These are phyloP conservation scores for Plantago ovata DNA, from an alignment of 257 asterid genomes.

Conservation along the genomic window DNA sequence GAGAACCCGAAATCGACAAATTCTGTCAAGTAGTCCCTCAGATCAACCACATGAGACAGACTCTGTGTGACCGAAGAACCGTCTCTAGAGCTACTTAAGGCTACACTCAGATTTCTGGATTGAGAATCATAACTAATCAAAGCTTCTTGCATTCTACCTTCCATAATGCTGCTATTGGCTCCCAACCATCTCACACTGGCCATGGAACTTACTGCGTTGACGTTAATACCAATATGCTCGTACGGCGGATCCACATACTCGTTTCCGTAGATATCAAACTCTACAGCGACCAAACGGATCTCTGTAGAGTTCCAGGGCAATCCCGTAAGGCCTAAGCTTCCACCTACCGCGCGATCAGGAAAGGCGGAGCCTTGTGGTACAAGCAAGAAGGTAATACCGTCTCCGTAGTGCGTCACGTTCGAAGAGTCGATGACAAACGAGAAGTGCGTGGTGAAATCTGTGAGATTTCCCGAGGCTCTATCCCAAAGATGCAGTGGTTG, in stretches of 20 bases:
- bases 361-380: slow-evolving; percentile 27
- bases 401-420: background rate
- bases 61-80: background rate
- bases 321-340: slow-evolving; percentile 20
- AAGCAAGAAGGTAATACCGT: slow-evolving; percentile 31
- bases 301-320: slow-evolving; percentile 1
- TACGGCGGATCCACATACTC: slow-evolving; percentile 26
- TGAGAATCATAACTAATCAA: slow-evolving; percentile 28
- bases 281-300: slow-evolving; percentile 18
- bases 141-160: slow-evolving; percentile 19
- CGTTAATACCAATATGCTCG: slow-evolving; percentile 36
- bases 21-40: slow-evolving; percentile 35
- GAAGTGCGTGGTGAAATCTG: slow-evolving; percentile 27
- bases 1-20: slow-evolving; percentile 38
- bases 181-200: slow-evolving; percentile 23
- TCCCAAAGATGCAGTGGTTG: slow-evolving; percentile 13
- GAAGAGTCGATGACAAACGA: slow-evolving; percentile 18
- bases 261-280: slow-evolving; percentile 21
- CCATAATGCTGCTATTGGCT: background rate
- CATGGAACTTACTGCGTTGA: slow-evolving; percentile 23
- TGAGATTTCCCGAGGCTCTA: background rate
- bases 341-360: slow-evolving; percentile 7
- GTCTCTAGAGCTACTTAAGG: background rate
- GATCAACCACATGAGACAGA: slow-evolving; percentile 21
- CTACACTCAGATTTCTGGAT: slow-evolving; percentile 21